A percentile compares a stretch with the other conserved stretches of the same genome.
Evolutionary conservation across 2,329 filamentous ascomycete genomes (phyloP).

Genomic region (Pseudogymnoascus sp.): DNA sequence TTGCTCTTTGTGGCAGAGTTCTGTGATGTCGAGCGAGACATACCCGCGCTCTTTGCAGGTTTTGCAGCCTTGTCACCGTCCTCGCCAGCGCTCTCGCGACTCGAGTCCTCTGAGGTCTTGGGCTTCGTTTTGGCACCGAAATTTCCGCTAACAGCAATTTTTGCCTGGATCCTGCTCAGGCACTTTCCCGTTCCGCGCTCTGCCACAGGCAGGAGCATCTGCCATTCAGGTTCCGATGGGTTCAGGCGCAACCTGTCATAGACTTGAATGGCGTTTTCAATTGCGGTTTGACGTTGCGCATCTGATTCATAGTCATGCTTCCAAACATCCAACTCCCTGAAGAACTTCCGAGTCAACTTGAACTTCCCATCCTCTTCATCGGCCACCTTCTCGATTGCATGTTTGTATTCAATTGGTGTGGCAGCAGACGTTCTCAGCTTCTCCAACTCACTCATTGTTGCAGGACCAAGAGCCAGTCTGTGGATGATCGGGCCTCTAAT

Average conservation of each 20-base stretch:
- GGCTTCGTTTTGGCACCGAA: constrained; percentile 42
- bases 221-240: constrained; percentile 53
- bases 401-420: constrained; percentile 45
- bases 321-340: constrained; percentile 61
- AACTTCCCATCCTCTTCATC: constrained; percentile 46
- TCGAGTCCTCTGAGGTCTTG: constrained; percentile 39
- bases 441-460: constrained; percentile 44
- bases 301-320: constrained; percentile 50
- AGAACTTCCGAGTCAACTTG: constrained; percentile 50
- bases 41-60: constrained; percentile 34
- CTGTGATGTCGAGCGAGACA: constrained; percentile 47
- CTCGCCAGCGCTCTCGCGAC: constrained; percentile 39
- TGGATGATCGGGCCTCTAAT: constrained; percentile 51
- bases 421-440: constrained; percentile 44
- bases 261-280: constrained; percentile 54
- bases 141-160: constrained; percentile 48
- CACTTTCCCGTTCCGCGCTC: constrained; percentile 56
- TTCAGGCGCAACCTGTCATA: constrained; percentile 55
- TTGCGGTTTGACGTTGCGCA: constrained; percentile 52
- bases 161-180: constrained; percentile 55
- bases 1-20: constrained; percentile 48
- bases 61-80: constrained; percentile 34
- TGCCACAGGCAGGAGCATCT: constrained; percentile 51
- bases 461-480: constrained; percentile 51
- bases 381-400: constrained; percentile 53